Percentiles rank a stretch among this genome's conserved stretches.
Evolutionary conservation across 2,329 filamentous ascomycete species (phyloP).

Genomic region (Cyphellophora europaea): DNA sequence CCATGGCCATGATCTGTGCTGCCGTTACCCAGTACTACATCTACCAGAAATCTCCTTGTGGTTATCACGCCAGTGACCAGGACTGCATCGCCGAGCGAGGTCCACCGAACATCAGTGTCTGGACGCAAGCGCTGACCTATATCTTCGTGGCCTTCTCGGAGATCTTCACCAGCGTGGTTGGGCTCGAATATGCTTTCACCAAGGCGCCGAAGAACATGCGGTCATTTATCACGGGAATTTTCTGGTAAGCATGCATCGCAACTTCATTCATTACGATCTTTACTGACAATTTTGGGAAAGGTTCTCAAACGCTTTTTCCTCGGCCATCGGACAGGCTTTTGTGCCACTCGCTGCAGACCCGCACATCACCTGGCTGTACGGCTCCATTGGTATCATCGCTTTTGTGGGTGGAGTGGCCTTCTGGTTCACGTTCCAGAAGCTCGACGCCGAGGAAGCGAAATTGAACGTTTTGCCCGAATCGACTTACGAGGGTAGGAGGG

Average conservation of each 20-base stretch:
- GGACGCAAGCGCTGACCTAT: conserved; percentile 41
- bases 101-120: conserved; percentile 21
- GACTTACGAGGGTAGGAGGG: conserved; percentile 5
- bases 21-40: conserved; percentile 50
- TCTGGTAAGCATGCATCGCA: not conserved
- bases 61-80: conserved; percentile 35
- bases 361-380: conserved; percentile 63
- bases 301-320: conserved; percentile 60
- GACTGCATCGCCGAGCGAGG: conserved; percentile 23
- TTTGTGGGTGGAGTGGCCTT: conserved; percentile 54
- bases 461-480: conserved; percentile 38
- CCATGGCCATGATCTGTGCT: conserved; percentile 47
- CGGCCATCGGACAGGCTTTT: conserved; percentile 61
- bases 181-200: conserved; percentile 64
- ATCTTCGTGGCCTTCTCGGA: conserved; percentile 45
- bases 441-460: conserved; percentile 58
- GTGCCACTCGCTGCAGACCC: conserved; percentile 54
- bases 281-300: conserved; percentile 25
- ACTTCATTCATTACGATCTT: too few species aligned
- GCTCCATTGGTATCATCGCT: conserved; percentile 51
- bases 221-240: conserved; percentile 44
- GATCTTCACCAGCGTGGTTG: conserved; percentile 58
- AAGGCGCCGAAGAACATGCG: conserved; percentile 63
- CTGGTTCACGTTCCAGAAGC: conserved; percentile 57
- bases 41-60: conserved; percentile 47